phyloP scores from a whole-genome alignment of 768 basidiomycete species.

The Kwoniella heveanensis region DNA sequence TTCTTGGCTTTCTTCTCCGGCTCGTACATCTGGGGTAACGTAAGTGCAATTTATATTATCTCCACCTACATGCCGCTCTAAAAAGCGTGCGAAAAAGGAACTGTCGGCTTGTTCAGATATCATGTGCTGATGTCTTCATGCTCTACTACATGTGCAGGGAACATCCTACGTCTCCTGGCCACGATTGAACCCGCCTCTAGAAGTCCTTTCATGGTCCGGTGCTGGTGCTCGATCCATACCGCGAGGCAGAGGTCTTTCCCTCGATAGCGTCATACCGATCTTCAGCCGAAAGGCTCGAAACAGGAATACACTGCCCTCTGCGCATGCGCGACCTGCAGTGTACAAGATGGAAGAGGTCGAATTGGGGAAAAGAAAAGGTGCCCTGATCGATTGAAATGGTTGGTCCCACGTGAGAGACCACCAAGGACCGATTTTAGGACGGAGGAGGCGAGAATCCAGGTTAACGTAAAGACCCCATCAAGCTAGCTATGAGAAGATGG shows the following conservation, averaged over 20 bases:
- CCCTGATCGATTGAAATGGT: slow-evolving; percentile 51
- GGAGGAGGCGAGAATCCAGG: too few species aligned
- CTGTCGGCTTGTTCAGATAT: neutral
- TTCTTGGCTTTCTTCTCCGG: slow-evolving; percentile 65
- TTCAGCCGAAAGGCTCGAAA: neutral
- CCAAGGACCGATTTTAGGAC: too few species aligned
- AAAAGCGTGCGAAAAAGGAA: too few species aligned
- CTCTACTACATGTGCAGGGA: slow-evolving; percentile 65
- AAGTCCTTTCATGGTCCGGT: slow-evolving; percentile 82
- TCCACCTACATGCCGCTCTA: too few species aligned
- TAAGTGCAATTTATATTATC: slow-evolving; percentile 28
- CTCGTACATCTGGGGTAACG: slow-evolving; percentile 65
- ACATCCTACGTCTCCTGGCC: slow-evolving; percentile 97
- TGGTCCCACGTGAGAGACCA: too few species aligned
- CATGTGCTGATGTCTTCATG: neutral
- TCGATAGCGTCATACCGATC: slow-evolving; percentile 47
- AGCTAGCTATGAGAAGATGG: too few species aligned
- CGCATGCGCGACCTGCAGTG: slow-evolving; percentile 11
- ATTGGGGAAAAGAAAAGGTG: slow-evolving; percentile 76
- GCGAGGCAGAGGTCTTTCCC: slow-evolving; percentile 69
- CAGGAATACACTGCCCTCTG: slow-evolving; percentile 38
- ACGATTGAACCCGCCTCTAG: slow-evolving; percentile 73
- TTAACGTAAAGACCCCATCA: too few species aligned
- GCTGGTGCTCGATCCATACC: slow-evolving; percentile 79
- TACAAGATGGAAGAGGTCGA: slow-evolving; percentile 70